phyloP scores from a whole-genome alignment of 2,329 filamentous ascomycete genomes.

The Fusarium siculi region DNA sequence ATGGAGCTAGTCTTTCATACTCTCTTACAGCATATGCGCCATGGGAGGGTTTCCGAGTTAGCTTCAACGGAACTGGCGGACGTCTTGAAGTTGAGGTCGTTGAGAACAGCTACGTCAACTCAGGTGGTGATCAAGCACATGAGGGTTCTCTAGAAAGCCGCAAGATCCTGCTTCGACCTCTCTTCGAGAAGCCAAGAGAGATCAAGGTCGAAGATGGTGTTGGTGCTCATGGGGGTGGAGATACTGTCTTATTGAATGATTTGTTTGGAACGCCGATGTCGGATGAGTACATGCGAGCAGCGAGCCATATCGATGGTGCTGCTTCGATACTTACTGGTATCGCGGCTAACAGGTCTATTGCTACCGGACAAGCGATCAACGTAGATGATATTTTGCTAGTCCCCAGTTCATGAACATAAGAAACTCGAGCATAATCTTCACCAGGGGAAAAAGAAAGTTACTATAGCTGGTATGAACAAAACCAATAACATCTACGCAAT shows the following conservation, averaged over 20 bases:
- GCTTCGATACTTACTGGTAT: slow-evolving; percentile 69
- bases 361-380: slow-evolving; percentile 65
- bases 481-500: not conserved
- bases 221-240: slow-evolving; percentile 70
- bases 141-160: slow-evolving; percentile 64
- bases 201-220: slow-evolving; percentile 62
- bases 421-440: not conserved
- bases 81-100: slow-evolving; percentile 70
- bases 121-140: slow-evolving; percentile 65
- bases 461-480: not conserved
- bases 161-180: slow-evolving; percentile 60
- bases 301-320: slow-evolving; percentile 68
- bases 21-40: slow-evolving; percentile 70
- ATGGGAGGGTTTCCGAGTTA: slow-evolving; percentile 69
- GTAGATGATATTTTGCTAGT: slow-evolving; percentile 61
- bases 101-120: slow-evolving; percentile 70
- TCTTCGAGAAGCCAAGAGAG: slow-evolving; percentile 67
- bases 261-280: slow-evolving; percentile 64
- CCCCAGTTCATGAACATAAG: not conserved
- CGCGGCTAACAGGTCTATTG: slow-evolving; percentile 67
- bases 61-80: slow-evolving; percentile 68
- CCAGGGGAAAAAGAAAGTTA: not conserved
- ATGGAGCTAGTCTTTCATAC: slow-evolving; percentile 68
- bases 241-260: slow-evolving; percentile 66
- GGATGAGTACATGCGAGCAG: slow-evolving; percentile 64